Percentiles rank a stretch among this genome's conserved stretches.
Evolutionary conservation across 768 basidiomycete genomes (phyloP).

Genomic region (Podaxis sp.): DNA sequence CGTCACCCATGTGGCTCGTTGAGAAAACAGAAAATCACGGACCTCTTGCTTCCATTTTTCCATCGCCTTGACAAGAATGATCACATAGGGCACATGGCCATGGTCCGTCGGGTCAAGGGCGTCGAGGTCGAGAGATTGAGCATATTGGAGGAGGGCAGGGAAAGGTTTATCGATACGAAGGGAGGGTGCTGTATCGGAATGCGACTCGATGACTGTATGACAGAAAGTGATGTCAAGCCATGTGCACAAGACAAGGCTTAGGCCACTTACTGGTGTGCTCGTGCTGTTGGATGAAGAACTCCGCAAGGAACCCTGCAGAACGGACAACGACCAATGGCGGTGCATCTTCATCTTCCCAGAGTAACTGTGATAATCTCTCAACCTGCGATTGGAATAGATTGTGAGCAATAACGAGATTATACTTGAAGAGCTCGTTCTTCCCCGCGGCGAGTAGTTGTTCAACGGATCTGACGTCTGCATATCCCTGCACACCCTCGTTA

Average conservation of each 20-base stretch:
- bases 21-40: slow-evolving; percentile 23
- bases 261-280: slow-evolving; percentile 74
- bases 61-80: slow-evolving; percentile 81
- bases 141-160: slow-evolving; percentile 74
- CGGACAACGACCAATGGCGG: slow-evolving; percentile 77
- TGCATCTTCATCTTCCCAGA: slow-evolving; percentile 63
- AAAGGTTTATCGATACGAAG: slow-evolving; percentile 91
- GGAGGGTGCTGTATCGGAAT: slow-evolving; percentile 72
- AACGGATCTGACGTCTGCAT: slow-evolving; percentile 56
- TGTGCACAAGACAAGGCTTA: background rate
- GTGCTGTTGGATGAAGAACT: slow-evolving; percentile 85
- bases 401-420: slow-evolving; percentile 82
- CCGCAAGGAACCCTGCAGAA: slow-evolving; percentile 87
- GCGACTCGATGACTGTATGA: slow-evolving; percentile 78
- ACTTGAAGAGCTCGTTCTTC: slow-evolving; percentile 40
- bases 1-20: background rate
- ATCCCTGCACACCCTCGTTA: slow-evolving; percentile 82
- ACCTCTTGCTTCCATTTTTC: slow-evolving; percentile 83
- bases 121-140: slow-evolving; percentile 68
- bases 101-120: slow-evolving; percentile 88
- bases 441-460: slow-evolving; percentile 54
- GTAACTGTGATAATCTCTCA: slow-evolving; percentile 55
- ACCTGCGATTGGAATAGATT: slow-evolving; percentile 65
- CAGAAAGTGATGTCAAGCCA: background rate
- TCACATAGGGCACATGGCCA: slow-evolving; percentile 85